Conservation (phyloP, 2,329 filamentous ascomycete genomes). For the Alternaria sp. region DNA sequence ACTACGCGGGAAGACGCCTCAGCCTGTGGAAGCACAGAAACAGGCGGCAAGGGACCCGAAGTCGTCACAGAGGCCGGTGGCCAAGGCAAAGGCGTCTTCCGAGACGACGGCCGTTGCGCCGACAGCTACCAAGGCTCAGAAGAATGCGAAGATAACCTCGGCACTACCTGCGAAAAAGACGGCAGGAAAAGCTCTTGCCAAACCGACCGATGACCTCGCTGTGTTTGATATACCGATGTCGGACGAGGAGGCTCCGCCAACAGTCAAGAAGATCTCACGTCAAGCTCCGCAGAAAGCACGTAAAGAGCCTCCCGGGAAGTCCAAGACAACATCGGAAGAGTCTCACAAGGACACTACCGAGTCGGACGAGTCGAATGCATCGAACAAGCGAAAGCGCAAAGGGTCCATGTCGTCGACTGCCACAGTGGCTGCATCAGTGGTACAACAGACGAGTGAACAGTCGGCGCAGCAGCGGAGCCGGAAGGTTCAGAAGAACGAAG, state of each 20-base stretch:
- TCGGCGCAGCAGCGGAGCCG: conserved; percentile 26
- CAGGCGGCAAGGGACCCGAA: neutral
- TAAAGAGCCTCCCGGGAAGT: conserved; percentile 13
- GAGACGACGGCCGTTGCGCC: conserved; percentile 22
- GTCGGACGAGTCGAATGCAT: conserved; percentile 38
- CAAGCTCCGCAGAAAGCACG: conserved; percentile 10
- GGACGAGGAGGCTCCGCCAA: conserved; percentile 31
- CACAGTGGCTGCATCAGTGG: conserved; percentile 10
- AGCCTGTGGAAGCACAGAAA: conserved; percentile 8
- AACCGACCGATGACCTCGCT: conserved; percentile 14
- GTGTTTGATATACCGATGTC: conserved; percentile 37
- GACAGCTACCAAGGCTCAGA: conserved; percentile 12
- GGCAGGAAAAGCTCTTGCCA: conserved; percentile 1
- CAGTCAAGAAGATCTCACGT: conserved; percentile 23
- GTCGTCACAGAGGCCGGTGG: conserved; percentile 5
- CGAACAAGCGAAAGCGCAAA: conserved; percentile 42
- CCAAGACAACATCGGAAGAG: neutral
- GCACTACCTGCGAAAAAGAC: conserved; percentile 10
- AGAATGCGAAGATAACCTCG: conserved; percentile 3
- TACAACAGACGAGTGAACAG: conserved; percentile 10
- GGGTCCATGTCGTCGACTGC: conserved; percentile 25
- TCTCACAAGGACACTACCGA: conserved; percentile 21
- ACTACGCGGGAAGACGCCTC: conserved; percentile 19
- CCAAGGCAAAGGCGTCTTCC: conserved; percentile 18
- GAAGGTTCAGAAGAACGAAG: conserved; percentile 37